Conservation (phyloP, 1,139 yeast genomes). For the Saccharomyces pastorianus region DNA sequence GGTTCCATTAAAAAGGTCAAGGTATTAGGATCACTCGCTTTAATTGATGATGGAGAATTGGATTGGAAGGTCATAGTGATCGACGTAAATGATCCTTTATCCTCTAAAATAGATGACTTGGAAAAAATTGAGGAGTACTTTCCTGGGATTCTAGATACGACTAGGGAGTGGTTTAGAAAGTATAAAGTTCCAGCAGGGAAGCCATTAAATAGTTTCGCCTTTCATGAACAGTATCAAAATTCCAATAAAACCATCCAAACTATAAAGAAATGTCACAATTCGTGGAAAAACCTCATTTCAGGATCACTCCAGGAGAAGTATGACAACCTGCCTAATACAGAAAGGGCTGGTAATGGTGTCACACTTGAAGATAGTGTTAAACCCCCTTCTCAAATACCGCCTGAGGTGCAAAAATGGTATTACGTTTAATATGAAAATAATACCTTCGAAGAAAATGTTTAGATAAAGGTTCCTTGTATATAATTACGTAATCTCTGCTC, state of each 20-base stretch:
- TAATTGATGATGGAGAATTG: constrained; percentile 94
- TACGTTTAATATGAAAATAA: constrained; percentile 18
- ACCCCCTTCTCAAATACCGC: constrained; percentile 35
- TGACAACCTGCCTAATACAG: constrained; percentile 30
- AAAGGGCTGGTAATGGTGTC: constrained; percentile 25
- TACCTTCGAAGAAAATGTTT: not conserved
- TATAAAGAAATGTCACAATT: constrained; percentile 65
- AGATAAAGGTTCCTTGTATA: not conserved
- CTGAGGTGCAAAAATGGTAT: constrained; percentile 33
- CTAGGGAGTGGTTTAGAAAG: constrained; percentile 89
- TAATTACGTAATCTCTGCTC: not conserved
- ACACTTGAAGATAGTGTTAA: constrained; percentile 17
- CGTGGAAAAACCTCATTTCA: constrained; percentile 64
- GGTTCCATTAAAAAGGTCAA: constrained; percentile 78
- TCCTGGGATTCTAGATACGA: constrained; percentile 80
- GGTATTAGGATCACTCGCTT: constrained; percentile 85
- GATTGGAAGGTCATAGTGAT: constrained; percentile 95
- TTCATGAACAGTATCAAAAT: constrained; percentile 70
- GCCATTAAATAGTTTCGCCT: constrained; percentile 79
- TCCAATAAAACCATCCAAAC: constrained; percentile 63
- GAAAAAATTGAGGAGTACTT: constrained; percentile 73
- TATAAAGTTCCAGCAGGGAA: constrained; percentile 94
- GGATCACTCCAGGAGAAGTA: constrained; percentile 37
- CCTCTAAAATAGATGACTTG: constrained; percentile 64
- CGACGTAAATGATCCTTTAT: constrained; percentile 73